phyloP scores from a whole-genome alignment of 2,329 filamentous ascomycete species.

The Leptodontidium sp. region DNA sequence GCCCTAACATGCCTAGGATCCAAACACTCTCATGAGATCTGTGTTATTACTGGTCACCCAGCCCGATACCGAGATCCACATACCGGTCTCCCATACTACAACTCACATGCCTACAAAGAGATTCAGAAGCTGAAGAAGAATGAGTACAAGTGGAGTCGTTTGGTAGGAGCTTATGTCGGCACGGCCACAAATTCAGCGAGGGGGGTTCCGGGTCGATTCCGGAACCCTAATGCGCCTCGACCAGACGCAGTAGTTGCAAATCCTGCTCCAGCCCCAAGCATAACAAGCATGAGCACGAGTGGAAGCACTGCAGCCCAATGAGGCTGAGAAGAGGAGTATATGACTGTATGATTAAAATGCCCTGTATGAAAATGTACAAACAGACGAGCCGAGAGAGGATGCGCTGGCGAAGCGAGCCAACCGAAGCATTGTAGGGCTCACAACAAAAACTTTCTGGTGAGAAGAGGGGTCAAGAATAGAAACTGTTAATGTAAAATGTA shows the following conservation, averaged over 20 bases:
- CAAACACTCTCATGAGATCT: conserved; percentile 57
- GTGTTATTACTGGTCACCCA: conserved; percentile 82
- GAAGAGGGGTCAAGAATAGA: conserved; percentile 21
- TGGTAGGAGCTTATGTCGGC: conserved; percentile 86
- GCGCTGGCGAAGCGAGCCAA: conserved; percentile 12
- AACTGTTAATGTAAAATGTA: conserved; percentile 14
- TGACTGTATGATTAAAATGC: conserved; percentile 26
- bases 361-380: conserved; percentile 21
- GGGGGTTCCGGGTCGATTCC: conserved; percentile 83
- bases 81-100: conserved; percentile 84
- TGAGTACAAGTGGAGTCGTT: conserved; percentile 81
- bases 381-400: conserved; percentile 3
- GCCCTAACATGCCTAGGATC: conserved; percentile 37
- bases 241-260: conserved; percentile 7
- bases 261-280: not conserved
- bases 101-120: conserved; percentile 81
- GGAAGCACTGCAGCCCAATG: conserved; percentile 17
- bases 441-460: conserved; percentile 7
- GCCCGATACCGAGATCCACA: conserved; percentile 86
- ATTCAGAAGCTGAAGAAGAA: conserved; percentile 78
- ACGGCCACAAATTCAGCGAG: conserved; percentile 67
- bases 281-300: conserved; percentile 2
- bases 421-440: conserved; percentile 5
- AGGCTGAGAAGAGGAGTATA: conserved; percentile 6
- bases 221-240: conserved; percentile 14